Conservation (phyloP, 257 asterid species). For the Solanum ossicruentum region DNA sequence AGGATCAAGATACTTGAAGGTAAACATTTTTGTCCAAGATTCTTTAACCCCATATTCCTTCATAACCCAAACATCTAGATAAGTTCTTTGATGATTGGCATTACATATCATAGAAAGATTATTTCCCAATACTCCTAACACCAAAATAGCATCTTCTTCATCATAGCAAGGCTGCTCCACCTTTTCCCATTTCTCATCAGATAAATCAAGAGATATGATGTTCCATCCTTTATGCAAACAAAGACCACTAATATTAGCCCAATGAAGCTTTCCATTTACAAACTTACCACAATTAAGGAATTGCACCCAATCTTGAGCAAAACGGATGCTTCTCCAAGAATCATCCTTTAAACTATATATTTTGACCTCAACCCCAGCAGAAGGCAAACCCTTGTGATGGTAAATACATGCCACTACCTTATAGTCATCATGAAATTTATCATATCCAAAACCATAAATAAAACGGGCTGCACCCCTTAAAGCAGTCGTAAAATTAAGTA, state of each 20-base stretch:
- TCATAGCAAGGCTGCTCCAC: background rate
- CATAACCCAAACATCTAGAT: conserved; percentile 19
- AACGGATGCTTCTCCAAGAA: conserved; percentile 6
- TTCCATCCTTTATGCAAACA: background rate
- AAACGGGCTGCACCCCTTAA: background rate
- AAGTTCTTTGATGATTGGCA: background rate
- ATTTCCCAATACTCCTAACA: conserved; percentile 1
- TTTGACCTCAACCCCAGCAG: background rate
- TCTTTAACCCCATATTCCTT: conserved; percentile 12
- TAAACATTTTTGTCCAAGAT: conserved; percentile 15
- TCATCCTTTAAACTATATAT: conserved; percentile 9
- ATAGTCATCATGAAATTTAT: conserved; percentile 22
- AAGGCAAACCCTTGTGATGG: background rate
- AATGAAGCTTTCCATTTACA: conserved; percentile 11
- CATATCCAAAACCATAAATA: conserved; percentile 36
- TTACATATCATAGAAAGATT: background rate
- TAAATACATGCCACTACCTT: conserved; percentile 19
- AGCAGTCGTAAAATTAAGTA: too few relatives aligned
- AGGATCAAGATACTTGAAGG: conserved; percentile 11
- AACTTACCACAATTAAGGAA: background rate
- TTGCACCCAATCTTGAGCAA: background rate
- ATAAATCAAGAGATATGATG: conserved; percentile 6
- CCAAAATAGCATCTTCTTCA: background rate
- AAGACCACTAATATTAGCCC: background rate
- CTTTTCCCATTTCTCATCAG: background rate